A percentile compares a stretch with the other conserved stretches of the same genome.
Evolutionary conservation across 306 rosid species (phyloP).

Genomic region (Fagus crenata): DNA sequence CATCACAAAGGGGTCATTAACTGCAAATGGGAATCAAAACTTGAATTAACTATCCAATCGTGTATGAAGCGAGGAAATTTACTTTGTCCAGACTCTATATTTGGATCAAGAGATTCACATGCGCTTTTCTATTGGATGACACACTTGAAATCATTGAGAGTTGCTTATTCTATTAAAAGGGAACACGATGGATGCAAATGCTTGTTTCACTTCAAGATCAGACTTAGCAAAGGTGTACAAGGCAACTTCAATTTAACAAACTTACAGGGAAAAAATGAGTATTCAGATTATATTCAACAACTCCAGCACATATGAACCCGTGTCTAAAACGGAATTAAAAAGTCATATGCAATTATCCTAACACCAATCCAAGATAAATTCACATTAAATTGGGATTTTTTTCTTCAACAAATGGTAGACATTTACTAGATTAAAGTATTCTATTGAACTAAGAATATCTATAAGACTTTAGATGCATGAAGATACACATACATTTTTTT

Average conservation of each 20-base stretch:
- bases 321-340: neutral
- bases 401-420: neutral
- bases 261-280: neutral
- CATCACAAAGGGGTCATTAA: conserved; percentile 92
- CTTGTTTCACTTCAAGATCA: neutral
- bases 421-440: neutral
- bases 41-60: conserved; percentile 13
- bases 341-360: neutral
- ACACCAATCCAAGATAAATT: neutral
- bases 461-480: neutral
- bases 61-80: neutral
- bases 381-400: neutral
- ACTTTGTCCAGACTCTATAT: too few species aligned
- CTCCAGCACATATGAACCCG: neutral
- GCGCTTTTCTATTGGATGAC: too few species aligned
- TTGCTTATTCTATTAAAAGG: neutral
- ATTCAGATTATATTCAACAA: neutral
- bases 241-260: neutral
- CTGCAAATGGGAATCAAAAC: conserved; percentile 39
- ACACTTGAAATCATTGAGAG: too few species aligned
- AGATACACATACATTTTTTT: neutral
- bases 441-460: neutral
- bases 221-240: neutral
- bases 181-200: neutral
- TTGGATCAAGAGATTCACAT: too few species aligned